phyloP scores from a whole-genome alignment of 2,329 filamentous ascomycete genomes.

The Nannizziopsis arthrosporioides region DNA sequence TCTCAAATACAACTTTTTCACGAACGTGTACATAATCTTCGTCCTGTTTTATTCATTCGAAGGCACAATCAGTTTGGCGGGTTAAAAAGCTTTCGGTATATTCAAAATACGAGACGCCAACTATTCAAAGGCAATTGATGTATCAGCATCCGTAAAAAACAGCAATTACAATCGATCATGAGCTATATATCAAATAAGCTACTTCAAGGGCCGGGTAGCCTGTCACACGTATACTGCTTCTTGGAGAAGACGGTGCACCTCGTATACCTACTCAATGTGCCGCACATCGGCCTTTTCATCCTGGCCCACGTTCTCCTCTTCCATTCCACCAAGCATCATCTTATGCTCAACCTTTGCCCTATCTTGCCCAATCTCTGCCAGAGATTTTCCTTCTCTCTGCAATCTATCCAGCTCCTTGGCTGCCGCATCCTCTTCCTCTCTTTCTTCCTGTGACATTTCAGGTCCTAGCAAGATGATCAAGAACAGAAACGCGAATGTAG shows the following conservation, averaged over 20 bases:
- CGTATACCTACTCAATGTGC: background rate
- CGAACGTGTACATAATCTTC: too few species aligned
- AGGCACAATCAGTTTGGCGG: too few species aligned
- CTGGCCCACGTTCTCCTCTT: background rate
- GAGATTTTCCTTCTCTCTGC: conserved; percentile 5
- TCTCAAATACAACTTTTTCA: background rate
- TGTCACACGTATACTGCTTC: too few species aligned
- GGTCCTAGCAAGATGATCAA: conserved; percentile 39
- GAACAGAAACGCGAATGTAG: conserved; percentile 56
- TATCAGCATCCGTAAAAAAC: too few species aligned
- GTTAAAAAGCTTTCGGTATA: too few species aligned
- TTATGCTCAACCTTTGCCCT: conserved; percentile 10
- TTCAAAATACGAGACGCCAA: too few species aligned
- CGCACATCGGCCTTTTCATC: background rate
- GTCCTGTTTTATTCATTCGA: too few species aligned
- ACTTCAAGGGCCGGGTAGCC: too few species aligned
- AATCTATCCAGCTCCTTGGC: conserved; percentile 16
- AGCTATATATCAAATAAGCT: too few species aligned
- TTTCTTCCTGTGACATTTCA: conserved; percentile 37
- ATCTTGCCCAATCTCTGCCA: conserved; percentile 11
- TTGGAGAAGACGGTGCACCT: too few species aligned
- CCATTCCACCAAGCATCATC: conserved; percentile 1
- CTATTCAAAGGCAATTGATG: too few species aligned
- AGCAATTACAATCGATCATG: too few species aligned
- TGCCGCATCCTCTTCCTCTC: conserved; percentile 38